Evolutionary conservation across 768 basidiomycete genomes (phyloP).

Genomic region (Roridomyces roridus): DNA sequence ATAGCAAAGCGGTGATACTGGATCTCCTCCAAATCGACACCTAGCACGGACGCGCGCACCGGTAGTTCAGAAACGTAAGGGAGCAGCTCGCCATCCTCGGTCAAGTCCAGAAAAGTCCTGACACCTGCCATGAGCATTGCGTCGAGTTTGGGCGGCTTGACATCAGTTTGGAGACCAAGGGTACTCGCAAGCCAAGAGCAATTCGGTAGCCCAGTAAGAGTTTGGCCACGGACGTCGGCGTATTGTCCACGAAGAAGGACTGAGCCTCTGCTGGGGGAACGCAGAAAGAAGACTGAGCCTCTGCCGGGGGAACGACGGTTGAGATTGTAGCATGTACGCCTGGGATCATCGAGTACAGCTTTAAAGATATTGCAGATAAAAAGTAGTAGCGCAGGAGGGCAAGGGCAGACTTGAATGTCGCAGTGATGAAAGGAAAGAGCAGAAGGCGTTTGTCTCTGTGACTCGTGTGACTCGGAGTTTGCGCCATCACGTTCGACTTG

Average conservation of each 20-base stretch:
- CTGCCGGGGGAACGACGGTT: too few species aligned
- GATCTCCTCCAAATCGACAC: slow-evolving; percentile 53
- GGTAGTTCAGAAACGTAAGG: slow-evolving; percentile 66
- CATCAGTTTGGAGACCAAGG: slow-evolving; percentile 68
- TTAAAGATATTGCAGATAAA: too few species aligned
- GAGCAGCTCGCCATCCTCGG: slow-evolving; percentile 77
- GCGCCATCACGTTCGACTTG: too few species aligned
- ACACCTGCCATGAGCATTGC: slow-evolving; percentile 74
- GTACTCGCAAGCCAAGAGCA: slow-evolving; percentile 81
- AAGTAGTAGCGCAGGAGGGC: too few species aligned
- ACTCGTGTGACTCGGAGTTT: too few species aligned
- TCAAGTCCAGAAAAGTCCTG: slow-evolving; percentile 84
- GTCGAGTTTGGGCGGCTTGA: slow-evolving; percentile 65
- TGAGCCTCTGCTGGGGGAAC: background rate
- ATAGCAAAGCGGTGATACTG: slow-evolving; percentile 85
- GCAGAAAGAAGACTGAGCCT: background rate
- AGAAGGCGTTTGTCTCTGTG: too few species aligned
- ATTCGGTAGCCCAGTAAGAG: slow-evolving; percentile 81
- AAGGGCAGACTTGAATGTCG: too few species aligned
- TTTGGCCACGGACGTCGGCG: slow-evolving; percentile 74
- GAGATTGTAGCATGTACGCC: too few species aligned
- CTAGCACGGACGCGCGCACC: slow-evolving; percentile 57
- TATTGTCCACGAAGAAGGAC: background rate
- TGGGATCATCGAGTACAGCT: too few species aligned
- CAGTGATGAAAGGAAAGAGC: too few species aligned